A percentile compares a stretch with the other conserved stretches of the same genome.
Conservation (phyloP, 202 grass and related monocot species). For the Dendrocalamus latiflorus region DNA sequence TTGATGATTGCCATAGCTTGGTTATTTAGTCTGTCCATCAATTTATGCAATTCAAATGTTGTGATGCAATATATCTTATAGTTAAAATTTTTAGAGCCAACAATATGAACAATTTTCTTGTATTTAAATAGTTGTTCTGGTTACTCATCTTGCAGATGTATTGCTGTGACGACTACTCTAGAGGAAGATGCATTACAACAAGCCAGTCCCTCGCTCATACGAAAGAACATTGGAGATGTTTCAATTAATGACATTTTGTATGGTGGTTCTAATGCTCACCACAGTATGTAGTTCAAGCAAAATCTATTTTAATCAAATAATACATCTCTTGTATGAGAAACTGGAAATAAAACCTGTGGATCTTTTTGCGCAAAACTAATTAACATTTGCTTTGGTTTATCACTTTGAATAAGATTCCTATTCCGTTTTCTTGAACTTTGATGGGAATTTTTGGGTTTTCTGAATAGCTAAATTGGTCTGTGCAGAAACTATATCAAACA, state of each 20-base stretch:
- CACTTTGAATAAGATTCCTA: constrained; percentile 25
- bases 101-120: neutral
- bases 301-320: constrained; percentile 22
- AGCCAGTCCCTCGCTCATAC: constrained; percentile 67
- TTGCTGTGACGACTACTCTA: constrained; percentile 94
- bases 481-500: constrained; percentile 17
- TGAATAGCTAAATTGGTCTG: constrained; percentile 7
- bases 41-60: constrained; percentile 12
- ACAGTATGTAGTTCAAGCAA: constrained; percentile 78
- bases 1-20: neutral
- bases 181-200: constrained; percentile 58
- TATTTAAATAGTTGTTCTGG: constrained; percentile 15
- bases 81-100: neutral
- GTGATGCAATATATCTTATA: neutral
- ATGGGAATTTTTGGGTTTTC: constrained; percentile 4
- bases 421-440: constrained; percentile 8
- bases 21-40: neutral
- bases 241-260: constrained; percentile 89
- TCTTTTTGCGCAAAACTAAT: constrained; percentile 6
- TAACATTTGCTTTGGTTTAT: constrained; percentile 33
- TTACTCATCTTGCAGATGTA: constrained; percentile 67
- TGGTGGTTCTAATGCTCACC: constrained; percentile 69
- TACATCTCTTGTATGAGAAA: constrained; percentile 36
- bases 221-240: constrained; percentile 84
- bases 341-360: constrained; percentile 10